A percentile compares a stretch with the other conserved stretches of the same genome.
Conservation (phyloP, 257 asterid genomes). For the Nyctanthes arbortristis region DNA sequence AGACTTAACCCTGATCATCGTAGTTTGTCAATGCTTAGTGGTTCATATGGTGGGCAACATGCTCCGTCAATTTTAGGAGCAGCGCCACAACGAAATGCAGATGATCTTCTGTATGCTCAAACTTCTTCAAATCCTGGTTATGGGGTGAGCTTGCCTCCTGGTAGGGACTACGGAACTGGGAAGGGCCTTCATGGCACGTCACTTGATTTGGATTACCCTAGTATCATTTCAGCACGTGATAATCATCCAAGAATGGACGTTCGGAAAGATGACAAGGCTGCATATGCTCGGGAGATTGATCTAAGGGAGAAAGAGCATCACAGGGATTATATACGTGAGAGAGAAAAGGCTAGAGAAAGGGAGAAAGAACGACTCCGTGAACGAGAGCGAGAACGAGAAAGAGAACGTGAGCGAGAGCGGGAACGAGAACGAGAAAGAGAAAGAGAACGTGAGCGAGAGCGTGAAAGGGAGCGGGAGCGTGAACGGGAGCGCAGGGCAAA, state of each 20-base stretch:
- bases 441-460: slow-evolving; percentile 49
- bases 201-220: slow-evolving; percentile 67
- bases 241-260: slow-evolving; percentile 64
- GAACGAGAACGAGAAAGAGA: slow-evolving; percentile 56
- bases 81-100: slow-evolving; percentile 71
- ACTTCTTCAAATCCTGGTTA: slow-evolving; percentile 86
- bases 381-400: slow-evolving; percentile 56
- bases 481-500: slow-evolving; percentile 68
- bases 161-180: slow-evolving; percentile 93
- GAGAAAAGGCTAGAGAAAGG: slow-evolving; percentile 75
- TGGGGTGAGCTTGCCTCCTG: slow-evolving; percentile 99
- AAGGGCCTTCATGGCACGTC: slow-evolving; percentile 71
- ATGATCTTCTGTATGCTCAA: slow-evolving; percentile 66
- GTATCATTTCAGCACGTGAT: slow-evolving; percentile 50
- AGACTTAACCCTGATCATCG: slow-evolving; percentile 75
- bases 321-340: slow-evolving; percentile 63
- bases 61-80: slow-evolving; percentile 90
- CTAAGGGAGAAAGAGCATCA: slow-evolving; percentile 68
- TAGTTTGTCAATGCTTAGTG: slow-evolving; percentile 52
- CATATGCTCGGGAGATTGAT: slow-evolving; percentile 69
- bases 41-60: slow-evolving; percentile 71
- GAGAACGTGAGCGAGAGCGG: slow-evolving; percentile 54
- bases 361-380: slow-evolving; percentile 67
- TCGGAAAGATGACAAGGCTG: slow-evolving; percentile 61
- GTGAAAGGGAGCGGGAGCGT: slow-evolving; percentile 44